Evolutionary conservation across 1,284 basidiomycete genomes (phyloP), one percentile per base, ranked within the genome.

Genomic region (Pseudozyma sp.): DNA sequence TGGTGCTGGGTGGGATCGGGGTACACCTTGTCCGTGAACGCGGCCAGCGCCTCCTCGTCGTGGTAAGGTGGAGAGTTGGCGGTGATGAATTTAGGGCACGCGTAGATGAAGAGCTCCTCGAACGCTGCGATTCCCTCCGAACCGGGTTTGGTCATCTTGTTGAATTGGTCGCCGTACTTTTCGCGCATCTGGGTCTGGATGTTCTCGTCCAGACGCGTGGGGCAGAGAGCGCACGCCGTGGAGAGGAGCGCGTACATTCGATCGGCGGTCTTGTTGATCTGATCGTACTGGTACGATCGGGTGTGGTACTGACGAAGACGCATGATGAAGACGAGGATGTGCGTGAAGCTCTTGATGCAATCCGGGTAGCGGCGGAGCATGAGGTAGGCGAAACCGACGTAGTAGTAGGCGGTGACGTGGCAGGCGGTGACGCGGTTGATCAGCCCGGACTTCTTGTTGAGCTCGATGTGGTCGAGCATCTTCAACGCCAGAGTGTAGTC

Each of bases 251-350:
- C 94, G 84, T 98, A 97, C 95, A 98, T 99, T 54, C 96, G 88
- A 85, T 99, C 96, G 9, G 93, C 94, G 31, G 92, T 94, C 88
- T 97, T 98, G 88, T 92, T 94, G 86, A 99, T 97, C 87, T 96
- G 94, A 81, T 97, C 95, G 82, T 97, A 97, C 85, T 97, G 94
- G 85, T 97, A 97, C 83, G 92, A 93, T 70, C 94, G 88, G 7
- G 94, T 97, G 87, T 97, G 94, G 86, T 97, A 97, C 84, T 95
- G 93, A 16, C 78, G 74, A 40, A 82, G 61, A 24, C 80, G 72
- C 79, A 81, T 80, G 61, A 81, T 81, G 59, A 82, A 82, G 87
- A 96, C 95, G 50, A 98, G 88, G 79, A 97, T 93, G 35, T 92
- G 91, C 48, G 94, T 92, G 83, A 97, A 96, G 14, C 93, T 91